Evolutionary conservation across 495 filamentous ascomycete species (phyloP), one percentile per base, ranked within the genome.

Genomic region (Neurospora sp.): DNA sequence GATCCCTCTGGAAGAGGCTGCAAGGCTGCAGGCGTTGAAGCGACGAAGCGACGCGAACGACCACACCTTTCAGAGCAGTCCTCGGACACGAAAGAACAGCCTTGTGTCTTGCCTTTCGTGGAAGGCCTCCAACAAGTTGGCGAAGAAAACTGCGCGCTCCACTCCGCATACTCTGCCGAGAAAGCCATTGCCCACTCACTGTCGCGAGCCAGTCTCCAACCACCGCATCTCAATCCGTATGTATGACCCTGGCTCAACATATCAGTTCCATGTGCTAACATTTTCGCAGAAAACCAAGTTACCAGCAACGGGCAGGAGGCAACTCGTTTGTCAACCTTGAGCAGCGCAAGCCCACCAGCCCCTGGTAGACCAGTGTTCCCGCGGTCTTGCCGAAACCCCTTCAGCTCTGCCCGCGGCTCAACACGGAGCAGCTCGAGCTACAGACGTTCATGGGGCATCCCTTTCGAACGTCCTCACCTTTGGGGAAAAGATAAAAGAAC

Each of bases 1-100:
- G 53, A 79, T 80, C 37, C 73, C 73, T 5, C 42, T 79, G 4
- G 37, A 75, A 22, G 77, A 80, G 53, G 78, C 78, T 6, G 78
- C 78, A 14, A 73, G 70, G 53, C 74, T 74, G 14, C 72, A 77
- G 31, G 76, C 76, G 31, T 16, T 76, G 12, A 69, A 70, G 68
- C 53, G 69, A 6, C 42, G 69, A 18, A 76, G 74, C 18, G 77
- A 72, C 31, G 73, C 75, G n/a, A 78, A 79, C 6, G 71, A 75
- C n/a, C 61, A 68, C 14, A 77, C 76, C 1, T 41, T 76, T n/a
- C 72, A 71, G 8, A 77, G 71, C 69, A 72, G 39, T 12, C 38
- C 27, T 11, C 70, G 73, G 39, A 74, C 78, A 2, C 77, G 75
- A 1, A 74, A 77, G 35, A 71, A 74, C 20, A 77, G 77, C 71